Evolutionary conservation across 805 yeast species (phyloP).

Genomic region (Kluyveromyces dobzhanskii): DNA sequence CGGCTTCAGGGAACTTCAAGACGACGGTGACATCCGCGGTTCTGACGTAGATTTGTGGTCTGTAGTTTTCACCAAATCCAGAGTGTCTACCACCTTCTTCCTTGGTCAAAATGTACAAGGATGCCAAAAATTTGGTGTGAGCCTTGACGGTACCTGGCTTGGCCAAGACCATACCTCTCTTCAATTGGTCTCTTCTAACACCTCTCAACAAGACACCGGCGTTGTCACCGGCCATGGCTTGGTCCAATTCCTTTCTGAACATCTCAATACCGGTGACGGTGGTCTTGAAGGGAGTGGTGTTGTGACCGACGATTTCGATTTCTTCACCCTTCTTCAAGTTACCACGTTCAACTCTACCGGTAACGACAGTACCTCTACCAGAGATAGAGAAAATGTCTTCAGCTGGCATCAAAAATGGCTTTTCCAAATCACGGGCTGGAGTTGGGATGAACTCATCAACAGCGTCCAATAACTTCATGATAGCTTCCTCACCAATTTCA

Average conservation of each 20-base stretch:
- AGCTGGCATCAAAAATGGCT: slow-evolving; percentile 93
- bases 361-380: slow-evolving; percentile 99
- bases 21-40: slow-evolving; percentile 92
- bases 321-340: slow-evolving; percentile 96
- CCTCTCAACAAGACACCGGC: slow-evolving; percentile 97
- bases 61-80: slow-evolving; percentile 93
- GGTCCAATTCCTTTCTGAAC: slow-evolving; percentile 98
- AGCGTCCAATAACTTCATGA: slow-evolving; percentile 76
- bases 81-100: slow-evolving; percentile 99
- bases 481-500: slow-evolving; percentile 86
- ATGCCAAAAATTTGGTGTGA: slow-evolving; percentile 89
- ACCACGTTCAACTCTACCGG: slow-evolving; percentile 99
- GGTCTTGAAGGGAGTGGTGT: slow-evolving; percentile 80
- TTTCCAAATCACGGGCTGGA: slow-evolving; percentile 91
- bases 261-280: slow-evolving; percentile 97
- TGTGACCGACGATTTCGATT: slow-evolving; percentile 91
- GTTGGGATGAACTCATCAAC: slow-evolving; percentile 95
- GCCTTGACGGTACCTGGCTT: slow-evolving; percentile 89
- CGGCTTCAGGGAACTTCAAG: slow-evolving; percentile 78
- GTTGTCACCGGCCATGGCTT: slow-evolving; percentile 98
- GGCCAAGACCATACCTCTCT: slow-evolving; percentile 96
- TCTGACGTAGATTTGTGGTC: slow-evolving; percentile 96
- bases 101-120: slow-evolving; percentile 83
- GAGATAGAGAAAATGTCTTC: slow-evolving; percentile 97
- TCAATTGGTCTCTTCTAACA: slow-evolving; percentile 92